phyloP scores from a whole-genome alignment of 306 rosid species.

The Cicer cuneatum region DNA sequence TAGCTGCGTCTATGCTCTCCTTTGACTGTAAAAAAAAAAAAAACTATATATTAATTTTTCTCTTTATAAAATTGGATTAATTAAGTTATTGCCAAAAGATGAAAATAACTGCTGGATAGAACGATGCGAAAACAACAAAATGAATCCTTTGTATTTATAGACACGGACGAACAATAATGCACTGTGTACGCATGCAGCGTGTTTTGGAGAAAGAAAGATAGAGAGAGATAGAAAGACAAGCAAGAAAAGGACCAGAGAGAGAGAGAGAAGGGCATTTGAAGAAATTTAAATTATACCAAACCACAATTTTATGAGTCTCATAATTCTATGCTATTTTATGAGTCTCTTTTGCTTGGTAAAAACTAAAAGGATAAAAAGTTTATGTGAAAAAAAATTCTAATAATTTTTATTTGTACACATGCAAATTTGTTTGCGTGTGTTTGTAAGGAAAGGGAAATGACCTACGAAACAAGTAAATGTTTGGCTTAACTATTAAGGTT shows the following conservation, averaged over 20 bases:
- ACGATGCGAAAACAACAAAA: constrained; percentile 26
- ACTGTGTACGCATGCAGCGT: background rate
- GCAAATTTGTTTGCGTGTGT: constrained; percentile 17
- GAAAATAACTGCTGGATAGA: constrained; percentile 21
- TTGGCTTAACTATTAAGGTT: background rate
- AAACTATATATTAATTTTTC: background rate
- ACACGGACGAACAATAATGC: constrained; percentile 35
- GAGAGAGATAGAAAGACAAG: background rate
- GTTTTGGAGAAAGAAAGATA: constrained; percentile 8
- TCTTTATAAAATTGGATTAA: background rate
- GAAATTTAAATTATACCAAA: background rate
- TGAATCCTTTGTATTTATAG: constrained; percentile 27
- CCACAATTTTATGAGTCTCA: background rate
- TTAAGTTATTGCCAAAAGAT: background rate
- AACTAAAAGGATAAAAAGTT: background rate
- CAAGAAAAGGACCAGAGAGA: constrained; percentile 26
- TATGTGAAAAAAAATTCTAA: background rate
- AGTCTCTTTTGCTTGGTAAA: background rate
- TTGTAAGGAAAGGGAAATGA: constrained; percentile 21
- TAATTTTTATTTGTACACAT: background rate
- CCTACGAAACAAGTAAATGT: background rate
- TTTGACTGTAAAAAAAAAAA: constrained; percentile 64
- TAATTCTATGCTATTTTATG: background rate
- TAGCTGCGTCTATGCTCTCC: constrained; percentile 89
- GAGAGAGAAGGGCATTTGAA: background rate